Percentiles rank a stretch among this genome's conserved stretches.
These are phyloP conservation scores for Zangia roseola DNA, from an alignment of 768 basidiomycete genomes.

Conservation along the genomic window DNA sequence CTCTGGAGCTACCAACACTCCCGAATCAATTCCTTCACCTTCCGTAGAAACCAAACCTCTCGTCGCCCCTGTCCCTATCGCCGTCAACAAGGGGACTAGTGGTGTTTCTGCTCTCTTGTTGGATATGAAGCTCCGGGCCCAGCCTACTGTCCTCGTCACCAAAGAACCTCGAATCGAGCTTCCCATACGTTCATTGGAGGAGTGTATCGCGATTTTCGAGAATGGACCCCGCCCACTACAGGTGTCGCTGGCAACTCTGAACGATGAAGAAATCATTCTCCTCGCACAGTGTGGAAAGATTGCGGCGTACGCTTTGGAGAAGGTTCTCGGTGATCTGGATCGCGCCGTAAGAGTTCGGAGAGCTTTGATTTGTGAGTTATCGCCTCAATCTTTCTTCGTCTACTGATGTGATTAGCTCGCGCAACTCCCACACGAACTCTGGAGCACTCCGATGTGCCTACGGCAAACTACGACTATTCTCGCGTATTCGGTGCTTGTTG, in stretches of 20 bases:
- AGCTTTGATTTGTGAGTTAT: slow-evolving; percentile 79
- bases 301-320: slow-evolving; percentile 93
- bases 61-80: slow-evolving; percentile 25
- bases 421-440: slow-evolving; percentile 81
- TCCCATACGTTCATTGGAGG: slow-evolving; percentile 58
- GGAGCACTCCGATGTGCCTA: slow-evolving; percentile 80
- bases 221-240: slow-evolving; percentile 64
- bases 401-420: slow-evolving; percentile 54
- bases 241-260: slow-evolving; percentile 58
- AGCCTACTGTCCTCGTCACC: slow-evolving; percentile 12
- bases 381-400: slow-evolving; percentile 1
- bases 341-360: slow-evolving; percentile 85
- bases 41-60: slow-evolving; percentile 14
- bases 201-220: slow-evolving; percentile 79
- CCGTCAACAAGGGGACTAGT: slow-evolving; percentile 14
- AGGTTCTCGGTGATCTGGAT: slow-evolving; percentile 85
- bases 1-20: slow-evolving; percentile 15
- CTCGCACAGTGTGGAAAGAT: slow-evolving; percentile 91
- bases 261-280: slow-evolving; percentile 89
- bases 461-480: slow-evolving; percentile 87
- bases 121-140: slow-evolving; percentile 35
- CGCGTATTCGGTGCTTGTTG: slow-evolving; percentile 96
- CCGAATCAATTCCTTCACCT: slow-evolving; percentile 18
- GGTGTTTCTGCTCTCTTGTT: slow-evolving; percentile 30
- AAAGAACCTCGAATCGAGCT: slow-evolving; percentile 14